Evolutionary conservation across 1,284 basidiomycete genomes (phyloP).

Genomic region (Phellopilus nigrolimitatus): DNA sequence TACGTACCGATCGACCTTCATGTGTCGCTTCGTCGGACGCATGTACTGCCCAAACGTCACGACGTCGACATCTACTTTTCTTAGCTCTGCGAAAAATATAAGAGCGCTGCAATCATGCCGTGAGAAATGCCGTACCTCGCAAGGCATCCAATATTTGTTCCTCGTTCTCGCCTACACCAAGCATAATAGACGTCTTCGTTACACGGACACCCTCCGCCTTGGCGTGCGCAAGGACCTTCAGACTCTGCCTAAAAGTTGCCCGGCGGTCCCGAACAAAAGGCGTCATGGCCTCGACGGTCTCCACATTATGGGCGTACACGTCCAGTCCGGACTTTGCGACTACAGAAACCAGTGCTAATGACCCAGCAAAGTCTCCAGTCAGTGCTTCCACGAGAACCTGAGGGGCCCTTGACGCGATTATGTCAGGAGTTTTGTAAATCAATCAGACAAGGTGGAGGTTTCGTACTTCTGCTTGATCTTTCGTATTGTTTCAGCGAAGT

Average conservation of each 20-base stretch:
- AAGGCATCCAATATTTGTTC: conserved; percentile 84
- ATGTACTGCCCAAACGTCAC: conserved; percentile 99
- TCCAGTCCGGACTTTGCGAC: conserved; percentile 93
- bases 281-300: conserved; percentile 91
- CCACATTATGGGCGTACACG: conserved; percentile 98
- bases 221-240: conserved; percentile 80
- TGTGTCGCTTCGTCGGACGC: conserved; percentile 97
- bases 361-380: conserved; percentile 91
- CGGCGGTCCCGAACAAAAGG: conserved; percentile 94
- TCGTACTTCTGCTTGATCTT: conserved; percentile 93
- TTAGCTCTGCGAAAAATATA: conserved; percentile 57
- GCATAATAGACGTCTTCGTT: conserved; percentile 99
- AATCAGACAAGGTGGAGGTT: background rate
- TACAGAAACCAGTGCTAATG: conserved; percentile 66
- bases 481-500: conserved; percentile 92
- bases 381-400: conserved; percentile 95
- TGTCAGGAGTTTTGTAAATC: background rate
- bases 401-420: conserved; percentile 60
- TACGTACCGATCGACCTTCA: conserved; percentile 98
- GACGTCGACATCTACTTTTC: conserved; percentile 88
- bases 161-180: conserved; percentile 91
- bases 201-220: conserved; percentile 81
- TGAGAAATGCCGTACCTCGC: conserved; percentile 50
- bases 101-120: background rate
- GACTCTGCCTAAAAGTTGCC: conserved; percentile 87